Evolutionary conservation across 176 grass and related monocot species (phyloP).

Genomic region (Hordeum marinum): DNA sequence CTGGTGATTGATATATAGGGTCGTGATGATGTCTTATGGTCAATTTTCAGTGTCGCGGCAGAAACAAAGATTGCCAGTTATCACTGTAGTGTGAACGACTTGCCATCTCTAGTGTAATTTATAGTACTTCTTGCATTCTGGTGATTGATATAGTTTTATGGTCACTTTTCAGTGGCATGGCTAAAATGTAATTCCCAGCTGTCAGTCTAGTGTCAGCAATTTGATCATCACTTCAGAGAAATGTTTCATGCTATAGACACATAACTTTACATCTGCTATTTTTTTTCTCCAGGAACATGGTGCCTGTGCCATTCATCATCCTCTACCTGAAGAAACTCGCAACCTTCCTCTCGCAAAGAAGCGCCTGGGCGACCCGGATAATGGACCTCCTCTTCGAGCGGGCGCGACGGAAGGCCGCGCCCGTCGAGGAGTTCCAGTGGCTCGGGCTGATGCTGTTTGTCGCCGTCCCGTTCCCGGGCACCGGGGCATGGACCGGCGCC

Average conservation of each 20-base stretch:
- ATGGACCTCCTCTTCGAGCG: slow-evolving; percentile 38
- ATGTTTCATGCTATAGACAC: not conserved
- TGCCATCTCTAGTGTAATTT: too few relatives aligned
- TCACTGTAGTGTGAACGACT: too few relatives aligned
- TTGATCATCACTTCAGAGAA: not conserved
- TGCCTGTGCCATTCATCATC: slow-evolving; percentile 77
- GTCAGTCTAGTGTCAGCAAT: not conserved
- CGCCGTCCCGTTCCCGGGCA: slow-evolving; percentile 83
- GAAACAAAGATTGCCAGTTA: not conserved
- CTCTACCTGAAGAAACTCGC: slow-evolving; percentile 82
- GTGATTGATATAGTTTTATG: not conserved
- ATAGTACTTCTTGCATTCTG: too few relatives aligned
- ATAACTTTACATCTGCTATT: not conserved
- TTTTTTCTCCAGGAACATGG: slow-evolving; percentile 78
- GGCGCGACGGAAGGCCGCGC: slow-evolving; percentile 53
- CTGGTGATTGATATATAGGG: not conserved
- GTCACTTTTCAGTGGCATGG: not conserved
- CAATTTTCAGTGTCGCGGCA: not conserved
- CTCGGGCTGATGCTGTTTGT: slow-evolving; percentile 90
- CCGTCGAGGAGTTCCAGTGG: slow-evolving; percentile 26
- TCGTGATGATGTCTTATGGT: not conserved
- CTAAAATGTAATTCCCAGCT: not conserved
- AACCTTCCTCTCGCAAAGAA: slow-evolving; percentile 59
- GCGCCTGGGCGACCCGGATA: not conserved
- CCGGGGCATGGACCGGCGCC: slow-evolving; percentile 76